Evolutionary conservation across 2,329 filamentous ascomycete species (phyloP).

Genomic region (Sclerotinia borealis): DNA sequence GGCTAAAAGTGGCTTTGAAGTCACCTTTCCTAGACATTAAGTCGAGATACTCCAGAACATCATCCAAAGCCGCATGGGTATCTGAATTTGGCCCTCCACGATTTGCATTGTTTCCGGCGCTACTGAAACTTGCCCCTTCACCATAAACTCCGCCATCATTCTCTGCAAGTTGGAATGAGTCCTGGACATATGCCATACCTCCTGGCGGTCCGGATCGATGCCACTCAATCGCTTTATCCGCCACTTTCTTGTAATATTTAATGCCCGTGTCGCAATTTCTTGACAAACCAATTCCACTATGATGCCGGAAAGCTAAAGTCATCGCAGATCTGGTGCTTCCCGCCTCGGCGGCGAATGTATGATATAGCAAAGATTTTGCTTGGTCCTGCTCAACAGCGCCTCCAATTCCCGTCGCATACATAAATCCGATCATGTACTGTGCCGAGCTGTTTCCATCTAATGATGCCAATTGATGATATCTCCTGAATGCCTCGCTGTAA

Average conservation of each 20-base stretch:
- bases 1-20: constrained; percentile 60
- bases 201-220: constrained; percentile 86
- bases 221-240: constrained; percentile 86
- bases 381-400: constrained; percentile 77
- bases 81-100: constrained; percentile 69
- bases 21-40: constrained; percentile 71
- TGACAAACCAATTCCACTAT: constrained; percentile 76
- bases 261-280: constrained; percentile 81
- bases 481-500: constrained; percentile 69
- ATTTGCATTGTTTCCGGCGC: constrained; percentile 76
- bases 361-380: constrained; percentile 85
- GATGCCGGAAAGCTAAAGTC: constrained; percentile 83
- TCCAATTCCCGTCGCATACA: constrained; percentile 90
- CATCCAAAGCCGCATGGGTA: constrained; percentile 79
- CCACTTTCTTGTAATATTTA: constrained; percentile 86
- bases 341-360: constrained; percentile 83
- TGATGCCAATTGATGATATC: constrained; percentile 73
- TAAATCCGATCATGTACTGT: constrained; percentile 91
- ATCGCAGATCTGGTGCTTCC: constrained; percentile 86
- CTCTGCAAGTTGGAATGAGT: constrained; percentile 82
- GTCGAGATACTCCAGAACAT: constrained; percentile 85
- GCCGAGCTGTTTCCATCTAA: constrained; percentile 82
- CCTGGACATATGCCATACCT: constrained; percentile 68
- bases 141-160: constrained; percentile 90
- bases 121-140: constrained; percentile 85